A percentile compares a stretch with the other conserved stretches of the same genome.
Evolutionary conservation across 164 flowering plant genomes (phyloP).

Genomic region (Piper longum): DNA sequence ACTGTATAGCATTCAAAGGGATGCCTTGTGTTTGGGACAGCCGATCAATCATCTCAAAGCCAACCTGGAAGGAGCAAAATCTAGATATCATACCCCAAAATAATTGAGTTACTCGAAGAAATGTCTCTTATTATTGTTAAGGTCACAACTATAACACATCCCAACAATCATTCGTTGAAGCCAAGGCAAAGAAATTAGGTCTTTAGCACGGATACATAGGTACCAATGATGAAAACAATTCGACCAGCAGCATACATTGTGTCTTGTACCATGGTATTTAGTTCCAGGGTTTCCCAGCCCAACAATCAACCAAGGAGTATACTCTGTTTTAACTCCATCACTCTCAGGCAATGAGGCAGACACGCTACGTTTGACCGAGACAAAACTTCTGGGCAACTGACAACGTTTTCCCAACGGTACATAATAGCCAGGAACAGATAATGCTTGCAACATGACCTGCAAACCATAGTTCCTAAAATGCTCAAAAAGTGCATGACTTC

Average conservation of each 20-base stretch:
- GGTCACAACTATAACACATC: neutral
- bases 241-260: slow-evolving; percentile 41
- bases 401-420: slow-evolving; percentile 20
- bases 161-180: neutral
- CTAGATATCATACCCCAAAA: neutral
- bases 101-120: neutral
- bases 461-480: neutral
- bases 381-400: slow-evolving; percentile 11
- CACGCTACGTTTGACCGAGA: slow-evolving; percentile 17
- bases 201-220: neutral
- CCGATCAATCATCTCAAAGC: slow-evolving; percentile 94
- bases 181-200: neutral
- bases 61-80: slow-evolving; percentile 36
- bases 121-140: neutral
- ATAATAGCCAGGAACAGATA: slow-evolving; percentile 25
- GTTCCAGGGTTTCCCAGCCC: slow-evolving; percentile 95
- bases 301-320: slow-evolving; percentile 90
- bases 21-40: slow-evolving; percentile 64
- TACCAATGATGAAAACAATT: neutral
- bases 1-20: slow-evolving; percentile 78
- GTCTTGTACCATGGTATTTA: slow-evolving; percentile 89
- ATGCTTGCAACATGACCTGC: slow-evolving; percentile 47
- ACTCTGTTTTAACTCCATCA: slow-evolving; percentile 51
- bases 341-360: slow-evolving; percentile 34
- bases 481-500: neutral